Conservation (phyloP, 1,139 yeast genomes). For the Protomyces lactucae-debilis region DNA sequence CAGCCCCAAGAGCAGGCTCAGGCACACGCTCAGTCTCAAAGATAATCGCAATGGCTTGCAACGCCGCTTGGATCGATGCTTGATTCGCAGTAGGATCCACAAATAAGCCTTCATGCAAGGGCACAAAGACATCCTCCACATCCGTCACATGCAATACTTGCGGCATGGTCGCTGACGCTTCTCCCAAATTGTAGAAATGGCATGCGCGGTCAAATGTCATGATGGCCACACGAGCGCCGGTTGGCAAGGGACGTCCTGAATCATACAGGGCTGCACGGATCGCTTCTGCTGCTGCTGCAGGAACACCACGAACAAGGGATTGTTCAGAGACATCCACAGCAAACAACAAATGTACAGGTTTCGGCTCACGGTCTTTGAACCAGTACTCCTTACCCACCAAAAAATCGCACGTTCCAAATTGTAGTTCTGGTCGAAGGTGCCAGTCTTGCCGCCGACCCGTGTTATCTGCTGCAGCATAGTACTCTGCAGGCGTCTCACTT, state of each 20-base stretch:
- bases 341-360: constrained; percentile 65
- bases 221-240: constrained; percentile 56
- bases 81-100: constrained; percentile 69
- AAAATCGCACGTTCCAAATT: constrained; percentile 79
- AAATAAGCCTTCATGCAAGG: constrained; percentile 69
- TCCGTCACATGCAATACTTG: constrained; percentile 68
- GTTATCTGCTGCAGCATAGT: constrained; percentile 55
- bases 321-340: constrained; percentile 68
- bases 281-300: constrained; percentile 67
- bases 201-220: constrained; percentile 70
- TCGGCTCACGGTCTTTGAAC: constrained; percentile 41
- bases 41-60: constrained; percentile 55
- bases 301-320: constrained; percentile 58
- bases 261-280: constrained; percentile 55
- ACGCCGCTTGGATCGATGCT: constrained; percentile 59
- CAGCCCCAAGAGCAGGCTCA: constrained; percentile 78
- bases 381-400: constrained; percentile 71
- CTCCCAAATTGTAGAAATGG: constrained; percentile 64
- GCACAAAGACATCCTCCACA: constrained; percentile 74
- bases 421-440: constrained; percentile 66
- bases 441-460: constrained; percentile 61
- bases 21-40: constrained; percentile 47
- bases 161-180: constrained; percentile 49
- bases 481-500: constrained; percentile 61
- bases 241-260: constrained; percentile 40